Conservation (phyloP, 2,329 filamentous ascomycete species). For the Pseudocercospora vitis region DNA sequence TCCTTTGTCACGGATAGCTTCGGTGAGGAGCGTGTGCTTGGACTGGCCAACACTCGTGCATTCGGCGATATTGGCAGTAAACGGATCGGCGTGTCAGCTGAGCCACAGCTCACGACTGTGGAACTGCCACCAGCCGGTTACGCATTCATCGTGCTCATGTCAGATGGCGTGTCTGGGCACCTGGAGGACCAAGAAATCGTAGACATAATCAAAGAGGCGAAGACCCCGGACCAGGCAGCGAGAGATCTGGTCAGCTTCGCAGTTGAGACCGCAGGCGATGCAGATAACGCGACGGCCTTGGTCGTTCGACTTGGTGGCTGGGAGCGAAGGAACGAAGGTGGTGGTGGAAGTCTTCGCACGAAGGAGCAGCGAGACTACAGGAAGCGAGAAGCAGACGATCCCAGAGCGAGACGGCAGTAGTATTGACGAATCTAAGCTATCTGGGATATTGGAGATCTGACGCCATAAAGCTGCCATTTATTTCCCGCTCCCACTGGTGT, state of each 20-base stretch:
- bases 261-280: constrained; percentile 70
- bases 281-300: constrained; percentile 64
- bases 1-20: constrained; percentile 94
- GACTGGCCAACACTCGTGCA: constrained; percentile 87
- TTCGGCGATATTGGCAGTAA: constrained; percentile 94
- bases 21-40: constrained; percentile 91
- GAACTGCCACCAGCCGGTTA: constrained; percentile 83
- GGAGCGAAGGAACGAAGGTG: constrained; percentile 75
- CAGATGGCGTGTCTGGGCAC: constrained; percentile 83
- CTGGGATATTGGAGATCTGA: neutral
- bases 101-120: constrained; percentile 80
- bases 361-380: constrained; percentile 88
- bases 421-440: neutral
- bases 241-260: constrained; percentile 80
- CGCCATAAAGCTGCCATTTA: no score
- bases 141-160: constrained; percentile 83
- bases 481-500: no score
- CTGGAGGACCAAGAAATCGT: constrained; percentile 93
- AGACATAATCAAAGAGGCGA: constrained; percentile 90
- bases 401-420: constrained; percentile 63
- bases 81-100: constrained; percentile 88
- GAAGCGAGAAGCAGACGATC: constrained; percentile 76
- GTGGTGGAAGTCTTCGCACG: constrained; percentile 82
- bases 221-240: constrained; percentile 83
- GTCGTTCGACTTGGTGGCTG: constrained; percentile 64